Conservation (phyloP, 2,329 filamentous ascomycete genomes). For the Neonectria sp. region DNA sequence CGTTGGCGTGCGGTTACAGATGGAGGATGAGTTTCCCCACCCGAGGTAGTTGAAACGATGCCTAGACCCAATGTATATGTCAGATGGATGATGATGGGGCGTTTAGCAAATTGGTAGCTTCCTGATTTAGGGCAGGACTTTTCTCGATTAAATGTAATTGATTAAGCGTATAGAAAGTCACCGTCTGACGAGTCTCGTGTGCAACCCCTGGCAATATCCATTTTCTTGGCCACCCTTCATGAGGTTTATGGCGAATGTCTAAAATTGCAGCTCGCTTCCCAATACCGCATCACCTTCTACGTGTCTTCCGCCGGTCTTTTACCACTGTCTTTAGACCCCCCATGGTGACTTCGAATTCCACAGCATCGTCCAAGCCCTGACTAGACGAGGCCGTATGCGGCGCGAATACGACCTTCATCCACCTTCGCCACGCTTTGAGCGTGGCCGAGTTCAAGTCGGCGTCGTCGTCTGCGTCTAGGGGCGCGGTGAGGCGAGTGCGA, state of each 20-base stretch:
- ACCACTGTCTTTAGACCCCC: slow-evolving; percentile 68
- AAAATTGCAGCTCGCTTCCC: neutral
- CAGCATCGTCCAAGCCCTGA: slow-evolving; percentile 63
- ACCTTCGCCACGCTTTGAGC: slow-evolving; percentile 77
- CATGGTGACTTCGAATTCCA: slow-evolving; percentile 83
- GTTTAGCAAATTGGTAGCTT: slow-evolving; percentile 13
- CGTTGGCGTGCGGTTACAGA: slow-evolving; percentile 90
- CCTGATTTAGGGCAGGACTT: neutral
- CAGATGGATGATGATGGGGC: neutral
- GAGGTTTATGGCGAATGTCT: neutral
- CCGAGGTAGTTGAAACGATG: slow-evolving; percentile 55
- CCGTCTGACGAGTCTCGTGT: neutral
- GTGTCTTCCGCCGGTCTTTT: slow-evolving; percentile 17
- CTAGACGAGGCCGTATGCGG: slow-evolving; percentile 76
- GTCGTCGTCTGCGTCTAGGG: slow-evolving; percentile 55
- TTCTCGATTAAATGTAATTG: slow-evolving; percentile 17
- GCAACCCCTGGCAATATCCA: neutral
- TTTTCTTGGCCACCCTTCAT: neutral
- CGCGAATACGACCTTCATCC: slow-evolving; percentile 92
- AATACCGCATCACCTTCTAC: neutral
- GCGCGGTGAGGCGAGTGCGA: slow-evolving; percentile 53
- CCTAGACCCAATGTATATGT: slow-evolving; percentile 12
- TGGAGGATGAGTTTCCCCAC: slow-evolving; percentile 94
- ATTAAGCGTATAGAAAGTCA: slow-evolving; percentile 5
- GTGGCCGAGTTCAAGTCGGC: slow-evolving; percentile 61